These are phyloP conservation scores for Lasiosphaeris hirsuta DNA, from an alignment of 495 filamentous ascomycete genomes.

Conservation along the genomic window DNA sequence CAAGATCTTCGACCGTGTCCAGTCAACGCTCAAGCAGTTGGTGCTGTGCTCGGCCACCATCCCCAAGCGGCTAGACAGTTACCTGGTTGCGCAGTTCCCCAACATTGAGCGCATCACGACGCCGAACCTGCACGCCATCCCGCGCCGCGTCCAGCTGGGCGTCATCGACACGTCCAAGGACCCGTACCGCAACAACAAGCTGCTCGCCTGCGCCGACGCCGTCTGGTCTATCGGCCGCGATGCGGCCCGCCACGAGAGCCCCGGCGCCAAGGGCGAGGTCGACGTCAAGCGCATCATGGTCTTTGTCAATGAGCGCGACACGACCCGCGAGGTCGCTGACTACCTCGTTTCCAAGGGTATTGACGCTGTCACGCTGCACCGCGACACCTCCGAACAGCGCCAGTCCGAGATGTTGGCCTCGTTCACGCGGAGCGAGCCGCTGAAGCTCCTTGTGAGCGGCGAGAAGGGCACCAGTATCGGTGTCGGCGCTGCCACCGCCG, in stretches of 20 bases:
- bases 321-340: slow-evolving; percentile 71
- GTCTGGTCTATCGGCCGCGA: slow-evolving; percentile 92
- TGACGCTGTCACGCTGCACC: slow-evolving; percentile 74
- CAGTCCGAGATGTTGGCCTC: slow-evolving; percentile 69
- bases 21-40: slow-evolving; percentile 79
- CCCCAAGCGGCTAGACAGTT: slow-evolving; percentile 78
- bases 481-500: slow-evolving; percentile 14
- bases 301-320: slow-evolving; percentile 96
- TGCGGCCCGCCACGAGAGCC: slow-evolving; percentile 52
- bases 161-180: slow-evolving; percentile 87
- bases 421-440: slow-evolving; percentile 62
- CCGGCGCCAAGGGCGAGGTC: slow-evolving; percentile 31
- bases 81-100: slow-evolving; percentile 76
- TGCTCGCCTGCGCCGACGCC: slow-evolving; percentile 86
- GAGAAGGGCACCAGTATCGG: neutral
- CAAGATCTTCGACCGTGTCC: slow-evolving; percentile 70
- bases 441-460: slow-evolving; percentile 24
- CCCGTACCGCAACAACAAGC: slow-evolving; percentile 86
- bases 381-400: slow-evolving; percentile 71
- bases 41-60: slow-evolving; percentile 97
- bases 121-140: slow-evolving; percentile 92
- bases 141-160: slow-evolving; percentile 87
- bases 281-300: slow-evolving; percentile 85
- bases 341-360: slow-evolving; percentile 83
- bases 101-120: slow-evolving; percentile 81